Evolutionary conservation across 371 early-diverging fungal genomes (phyloP), one percentile per base, ranked within the genome.

Genomic region (Syncephalis plumigaleata): DNA sequence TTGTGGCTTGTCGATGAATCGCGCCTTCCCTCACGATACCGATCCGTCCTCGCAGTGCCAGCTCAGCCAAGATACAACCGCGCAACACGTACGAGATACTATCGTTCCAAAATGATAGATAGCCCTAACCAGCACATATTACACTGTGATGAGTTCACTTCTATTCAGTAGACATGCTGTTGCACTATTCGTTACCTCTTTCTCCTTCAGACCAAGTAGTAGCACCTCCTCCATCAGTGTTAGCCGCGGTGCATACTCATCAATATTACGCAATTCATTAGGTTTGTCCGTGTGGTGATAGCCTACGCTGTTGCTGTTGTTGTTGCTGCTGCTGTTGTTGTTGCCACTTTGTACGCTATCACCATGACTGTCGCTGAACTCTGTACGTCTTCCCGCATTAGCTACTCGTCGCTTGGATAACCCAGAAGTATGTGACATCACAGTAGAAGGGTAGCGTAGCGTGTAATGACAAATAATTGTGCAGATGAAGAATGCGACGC

Each of bases 91-190:
- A 95, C 38, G 90, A 89, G 46, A 95, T 87, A 61, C 87, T 91
- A 63, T 95, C 96, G 68, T 95, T 95, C 95, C 95, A 94, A 62
- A 95, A 94, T 27, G 91, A 91, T 40, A 93, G 76, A 54, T 91
- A 89, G 8, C 96, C 89, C 84, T 87, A 22, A 11, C 22, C 36
- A 7, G 24, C 46, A 11, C 26, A 50, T 46, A 54, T 49, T 31
- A 31, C 31, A 44, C 25, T 36, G 36, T 13, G 44, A 39, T 23
- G 9, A 21, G 11, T 26, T 42, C 27, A 2, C n/a, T 25, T 27
- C 45, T 13, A 25, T 9, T 15, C 45, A n/a, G n/a, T n/a, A n/a
- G n/a, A 31, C 11, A 31, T 31, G 31, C 31, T 31, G 31, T 31
- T 31, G 9, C 27, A n/a, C n/a, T n/a, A n/a, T n/a, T n/a, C n/a